Evolutionary conservation across 768 basidiomycete species (phyloP).

Genomic region (Amanita exitialis): DNA sequence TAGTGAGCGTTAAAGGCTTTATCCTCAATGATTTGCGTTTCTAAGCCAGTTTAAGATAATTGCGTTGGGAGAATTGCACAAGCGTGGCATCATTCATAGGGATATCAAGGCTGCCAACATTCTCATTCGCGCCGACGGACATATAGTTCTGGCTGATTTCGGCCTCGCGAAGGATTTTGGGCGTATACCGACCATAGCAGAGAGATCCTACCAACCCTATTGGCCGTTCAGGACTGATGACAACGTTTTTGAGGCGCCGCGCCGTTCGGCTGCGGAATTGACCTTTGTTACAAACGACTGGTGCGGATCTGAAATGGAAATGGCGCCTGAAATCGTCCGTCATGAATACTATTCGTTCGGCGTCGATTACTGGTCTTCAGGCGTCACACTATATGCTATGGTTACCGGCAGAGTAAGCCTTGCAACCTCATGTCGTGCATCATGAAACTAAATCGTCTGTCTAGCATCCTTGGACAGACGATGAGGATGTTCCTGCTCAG

Average conservation of each 20-base stretch:
- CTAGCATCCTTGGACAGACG: constrained; percentile 8
- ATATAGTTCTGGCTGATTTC: constrained; percentile 23
- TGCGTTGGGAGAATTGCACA: constrained; percentile 21
- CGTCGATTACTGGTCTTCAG: constrained; percentile 71
- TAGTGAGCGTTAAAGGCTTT: constrained; percentile 14
- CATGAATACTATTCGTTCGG: constrained; percentile 19
- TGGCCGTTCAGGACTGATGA: constrained; percentile 20
- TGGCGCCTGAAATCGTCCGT: constrained; percentile 21
- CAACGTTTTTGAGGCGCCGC: constrained; percentile 11
- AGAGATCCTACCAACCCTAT: constrained; percentile 21
- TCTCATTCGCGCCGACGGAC: constrained; percentile 19
- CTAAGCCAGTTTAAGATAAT: constrained; percentile 15
- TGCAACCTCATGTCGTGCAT: neutral
- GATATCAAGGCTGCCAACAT: constrained; percentile 25
- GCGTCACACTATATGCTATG: constrained; percentile 64
- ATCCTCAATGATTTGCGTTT: neutral
- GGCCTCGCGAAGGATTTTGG: constrained; percentile 21
- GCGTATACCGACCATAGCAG: constrained; percentile 13
- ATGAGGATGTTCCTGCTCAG: constrained; percentile 11
- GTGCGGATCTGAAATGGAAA: constrained; percentile 21
- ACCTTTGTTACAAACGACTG: constrained; percentile 16
- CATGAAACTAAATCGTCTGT: neutral
- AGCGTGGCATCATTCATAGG: constrained; percentile 22
- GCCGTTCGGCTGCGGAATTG: constrained; percentile 15
- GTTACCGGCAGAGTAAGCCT: constrained; percentile 42